Evolutionary conservation across 305 asterid genomes (phyloP), one percentile per base, ranked within the genome.

Genomic region (Fraxinus latifolia): DNA sequence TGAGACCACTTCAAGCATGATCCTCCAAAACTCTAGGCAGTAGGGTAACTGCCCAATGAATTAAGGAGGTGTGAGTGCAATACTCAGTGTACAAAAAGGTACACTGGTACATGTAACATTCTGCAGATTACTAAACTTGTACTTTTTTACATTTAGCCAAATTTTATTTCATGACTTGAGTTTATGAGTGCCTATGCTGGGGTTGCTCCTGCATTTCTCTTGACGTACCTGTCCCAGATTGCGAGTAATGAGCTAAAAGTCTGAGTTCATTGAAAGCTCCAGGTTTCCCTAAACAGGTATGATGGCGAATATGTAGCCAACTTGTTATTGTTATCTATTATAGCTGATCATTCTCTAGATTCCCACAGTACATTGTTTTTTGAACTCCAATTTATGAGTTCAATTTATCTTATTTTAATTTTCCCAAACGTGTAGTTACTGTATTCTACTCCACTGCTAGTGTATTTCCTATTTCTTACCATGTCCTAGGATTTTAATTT

Each of bases 301-400:
- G 84, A 84, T 39, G 67, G 68, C 76, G 77, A 29, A 50, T 23
- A 39, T 82, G 84, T 80, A 82, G 85, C 83, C 53, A 80, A 3
- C 21, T 65, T 79, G 9, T 82, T 80, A 31, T 58, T 79, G 80
- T 33, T 36, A 55, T 79, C 79, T 33, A 75, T 23, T 74, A 62
- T 68, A 44, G 55, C 78, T 65, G 58, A 79, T 67, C 81, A 74
- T 79, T 75, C 79, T 82, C 79, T 25, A 74, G 3, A 50, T 50
- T 68, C 74, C 55, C 37, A 65, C 27, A 4, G 74, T 14, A 78
- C 77, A 19, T 15, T 44, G n/a, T 9, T 70, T 68, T 21, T 8
- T 82, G 15, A 60, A 60, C 29, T 60, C 70, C 70, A 7, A 8
- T 60, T 4, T 21, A 60, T 17, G 70, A 60, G 14, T 60, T 60